Evolutionary conservation across 2,329 filamentous ascomycete species (phyloP), one percentile per base, ranked within the genome.

Genomic region (Ophiocordyceps unilateralis): DNA sequence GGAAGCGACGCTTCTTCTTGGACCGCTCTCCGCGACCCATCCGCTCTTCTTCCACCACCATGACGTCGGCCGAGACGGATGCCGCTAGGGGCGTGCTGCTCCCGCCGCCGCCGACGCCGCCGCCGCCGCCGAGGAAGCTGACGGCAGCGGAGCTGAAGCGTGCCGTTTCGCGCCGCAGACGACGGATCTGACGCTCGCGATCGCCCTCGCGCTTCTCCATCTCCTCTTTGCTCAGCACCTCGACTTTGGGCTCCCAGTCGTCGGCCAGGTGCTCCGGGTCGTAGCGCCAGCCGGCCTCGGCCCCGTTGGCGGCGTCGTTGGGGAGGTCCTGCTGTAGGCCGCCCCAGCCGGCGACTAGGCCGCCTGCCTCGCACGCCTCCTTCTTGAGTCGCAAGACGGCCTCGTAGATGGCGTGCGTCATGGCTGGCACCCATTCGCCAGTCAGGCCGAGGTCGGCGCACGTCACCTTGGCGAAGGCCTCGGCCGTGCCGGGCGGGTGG

Each of bases 131-230:
- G 4, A 81, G 67, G 69, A 93, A 17, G 32, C 32, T 85, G 45
- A 84, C 84, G 1, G 84, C 74, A 20, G 82, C 91, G 39, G 84
- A 89, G 45, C 84, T 91, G 59, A 96, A 94, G 22, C 87, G 75
- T 1, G 89, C 89, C 10, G 89, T 96, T 60, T 98, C 91, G 56
- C 91, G 74, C 44, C 91, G 75, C 48, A 95, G 65, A 46, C 91
- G 74, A 45, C 91, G 74, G 34, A 95, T 82, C 61, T 96, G 86
- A 44, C 91, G 72, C 61, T 98, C 91, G 37, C 91, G 76, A 57
- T 98, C 91, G 42, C 86, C 86, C 61, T 98, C 91, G 23, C 91
- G 77, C 65, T 93, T 93, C 63, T 98, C 91, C 43, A 98, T 96
- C 56, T 98, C 91, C 53, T 98, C 91, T 53, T 94, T 93, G 34